Conservation (phyloP, 2,329 filamentous ascomycete species). For the Paraphaeosphaeria sporulosa region DNA sequence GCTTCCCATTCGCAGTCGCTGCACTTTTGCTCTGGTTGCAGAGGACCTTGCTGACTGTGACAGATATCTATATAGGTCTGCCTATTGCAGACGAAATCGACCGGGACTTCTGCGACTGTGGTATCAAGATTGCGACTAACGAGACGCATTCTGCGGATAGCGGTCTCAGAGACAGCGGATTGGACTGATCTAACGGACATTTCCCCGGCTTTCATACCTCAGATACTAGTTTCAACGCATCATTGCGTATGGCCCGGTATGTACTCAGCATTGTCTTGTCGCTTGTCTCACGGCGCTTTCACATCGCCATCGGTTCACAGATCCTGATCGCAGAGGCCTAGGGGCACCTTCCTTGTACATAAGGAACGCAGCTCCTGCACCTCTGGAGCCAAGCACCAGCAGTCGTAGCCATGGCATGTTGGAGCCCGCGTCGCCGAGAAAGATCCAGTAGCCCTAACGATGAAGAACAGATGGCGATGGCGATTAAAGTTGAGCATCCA, state of each 20-base stretch:
- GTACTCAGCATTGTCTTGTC: background rate
- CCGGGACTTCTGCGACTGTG: background rate
- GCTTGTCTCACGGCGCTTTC: background rate
- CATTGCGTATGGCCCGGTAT: background rate
- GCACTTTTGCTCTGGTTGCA: background rate
- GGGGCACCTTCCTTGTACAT: background rate
- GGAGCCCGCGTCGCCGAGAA: conserved; percentile 1
- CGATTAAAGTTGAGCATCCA: background rate
- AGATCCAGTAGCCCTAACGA: conserved; percentile 12
- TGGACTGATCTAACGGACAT: background rate
- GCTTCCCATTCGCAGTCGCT: background rate
- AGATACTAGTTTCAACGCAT: background rate
- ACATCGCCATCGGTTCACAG: background rate
- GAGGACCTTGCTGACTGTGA: background rate
- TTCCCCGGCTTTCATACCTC: background rate
- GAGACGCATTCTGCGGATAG: background rate
- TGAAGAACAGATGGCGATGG: conserved; percentile 2
- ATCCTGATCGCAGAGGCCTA: conserved; percentile 3
- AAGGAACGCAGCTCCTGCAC: background rate
- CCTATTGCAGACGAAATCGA: background rate
- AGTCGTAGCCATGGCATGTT: conserved; percentile 2
- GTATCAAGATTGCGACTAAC: background rate
- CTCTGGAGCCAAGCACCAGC: background rate
- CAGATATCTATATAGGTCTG: background rate
- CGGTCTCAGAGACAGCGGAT: background rate